A percentile compares a stretch with the other conserved stretches of the same genome.
These are phyloP conservation scores for Xerocomus brunneocitrinus DNA, from an alignment of 768 basidiomycete genomes.

Conservation along the genomic window DNA sequence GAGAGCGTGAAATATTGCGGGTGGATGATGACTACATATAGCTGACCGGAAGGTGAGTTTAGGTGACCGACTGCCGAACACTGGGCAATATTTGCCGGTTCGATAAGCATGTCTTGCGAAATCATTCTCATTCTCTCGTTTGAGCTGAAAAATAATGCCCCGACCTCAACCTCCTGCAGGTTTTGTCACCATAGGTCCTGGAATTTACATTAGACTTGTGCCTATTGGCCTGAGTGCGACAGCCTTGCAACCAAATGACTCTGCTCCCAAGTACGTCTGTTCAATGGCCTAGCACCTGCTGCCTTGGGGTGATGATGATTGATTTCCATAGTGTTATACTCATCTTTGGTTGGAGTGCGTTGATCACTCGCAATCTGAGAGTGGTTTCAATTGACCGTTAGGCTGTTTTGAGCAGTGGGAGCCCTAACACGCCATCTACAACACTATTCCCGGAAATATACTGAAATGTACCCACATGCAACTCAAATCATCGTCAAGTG, in stretches of 20 bases:
- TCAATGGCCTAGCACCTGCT: not conserved
- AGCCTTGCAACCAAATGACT: not conserved
- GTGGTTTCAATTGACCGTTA: too few species aligned
- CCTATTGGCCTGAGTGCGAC: not conserved
- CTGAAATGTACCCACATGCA: constrained; percentile 24
- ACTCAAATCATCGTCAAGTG: constrained; percentile 28
- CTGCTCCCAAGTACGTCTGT: constrained; percentile 22
- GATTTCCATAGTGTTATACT: constrained; percentile 21
- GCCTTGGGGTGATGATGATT: not conserved
- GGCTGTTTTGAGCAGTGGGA: constrained; percentile 16
- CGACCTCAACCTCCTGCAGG: constrained; percentile 12
- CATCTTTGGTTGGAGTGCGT: constrained; percentile 29
- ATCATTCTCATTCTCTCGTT: not conserved
- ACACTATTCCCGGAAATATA: constrained; percentile 22
- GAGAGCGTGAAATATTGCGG: too few species aligned
- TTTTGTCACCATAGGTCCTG: constrained; percentile 15
- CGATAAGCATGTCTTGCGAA: too few species aligned
- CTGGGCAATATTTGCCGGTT: too few species aligned
- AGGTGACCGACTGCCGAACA: too few species aligned
- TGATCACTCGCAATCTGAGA: not conserved
- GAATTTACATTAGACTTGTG: constrained; percentile 12
- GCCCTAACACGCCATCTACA: constrained; percentile 24
- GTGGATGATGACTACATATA: too few species aligned
- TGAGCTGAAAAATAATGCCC: not conserved
- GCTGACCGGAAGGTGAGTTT: too few species aligned